Base-by-base conservation (phyloP, 1,284 basidiomycete species). In the Fomitopsis schrenkii region DNA sequence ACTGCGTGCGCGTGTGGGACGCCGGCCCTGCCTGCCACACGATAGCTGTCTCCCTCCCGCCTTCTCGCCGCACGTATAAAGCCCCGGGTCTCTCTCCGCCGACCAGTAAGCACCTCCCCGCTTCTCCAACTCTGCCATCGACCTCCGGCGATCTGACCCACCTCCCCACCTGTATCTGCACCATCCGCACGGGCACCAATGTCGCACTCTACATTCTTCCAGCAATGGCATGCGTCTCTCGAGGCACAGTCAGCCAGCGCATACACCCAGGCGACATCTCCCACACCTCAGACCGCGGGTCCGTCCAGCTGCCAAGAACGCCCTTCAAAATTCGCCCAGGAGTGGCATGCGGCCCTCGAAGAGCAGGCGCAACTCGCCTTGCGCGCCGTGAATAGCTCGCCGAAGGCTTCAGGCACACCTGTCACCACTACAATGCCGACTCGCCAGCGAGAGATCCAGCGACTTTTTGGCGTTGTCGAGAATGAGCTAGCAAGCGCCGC, bases 81-180 rank as follows among this genome's bases (percentile, higher is more conserved):
- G 36, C 36, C 28, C 52, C 30, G 19, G 52, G 14, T 19, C 19
- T 19, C 33, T 30, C 28, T 50, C 28, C 52, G 52, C 52, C 35
- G 33, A 36, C n/a, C 52, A 54, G 52, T 54, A 36, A 36, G 52
- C 52, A 54, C n/a, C 52, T 54, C 35, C 52, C 52, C 35, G 52
- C 52, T 50, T 33, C 14, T 33, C 9, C 46, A 12, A 36, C 35
- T 40, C 44, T 17, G 2, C n/a, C 44, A 17, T 14, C 42, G 5
- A 14, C n/a, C 52, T 15, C 52, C 52, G 35, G 35, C 52, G 17
- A 54, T 54, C 48, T 50, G 5, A 50, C 48, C 26, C 46, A 12
- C 35, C 7, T 12, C 6, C 35, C 35, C 35, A 36, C 35, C 35
- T 36, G 7, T 36, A 36, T 36, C 35, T 40, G 38, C 38, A 40